Conservation (phyloP, 1,139 yeast species). For the Nakaseomyces delphensis region DNA sequence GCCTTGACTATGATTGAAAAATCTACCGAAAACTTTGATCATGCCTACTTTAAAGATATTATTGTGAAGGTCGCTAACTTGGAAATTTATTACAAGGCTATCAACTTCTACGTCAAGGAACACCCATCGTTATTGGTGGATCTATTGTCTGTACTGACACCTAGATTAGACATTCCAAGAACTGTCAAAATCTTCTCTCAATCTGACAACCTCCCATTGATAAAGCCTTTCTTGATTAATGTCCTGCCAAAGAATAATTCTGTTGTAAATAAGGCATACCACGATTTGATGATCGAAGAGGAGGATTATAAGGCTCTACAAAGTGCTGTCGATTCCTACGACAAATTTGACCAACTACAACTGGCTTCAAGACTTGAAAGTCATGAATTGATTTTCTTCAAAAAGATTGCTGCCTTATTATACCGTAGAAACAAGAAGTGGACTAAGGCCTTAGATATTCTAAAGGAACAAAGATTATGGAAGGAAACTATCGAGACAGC, state of each 20-base stretch:
- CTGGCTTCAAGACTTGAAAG: constrained; percentile 89
- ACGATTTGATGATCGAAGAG: constrained; percentile 90
- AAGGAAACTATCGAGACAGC: constrained; percentile 90
- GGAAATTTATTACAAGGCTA: constrained; percentile 95
- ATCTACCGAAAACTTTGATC: constrained; percentile 90
- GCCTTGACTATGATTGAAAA: constrained; percentile 96
- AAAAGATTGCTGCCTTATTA: constrained; percentile 90
- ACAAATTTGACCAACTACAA: constrained; percentile 85
- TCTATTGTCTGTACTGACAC: constrained; percentile 73
- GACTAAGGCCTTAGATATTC: constrained; percentile 77
- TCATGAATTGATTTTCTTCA: constrained; percentile 82
- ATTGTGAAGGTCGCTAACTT: constrained; percentile 91
- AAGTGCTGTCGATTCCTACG: constrained; percentile 80
- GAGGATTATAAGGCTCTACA: constrained; percentile 87
- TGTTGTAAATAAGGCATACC: constrained; percentile 90
- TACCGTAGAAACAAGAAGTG: constrained; percentile 93
- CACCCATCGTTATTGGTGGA: constrained; percentile 89
- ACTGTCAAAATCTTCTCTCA: constrained; percentile 92
- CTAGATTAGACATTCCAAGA: constrained; percentile 89
- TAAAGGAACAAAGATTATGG: constrained; percentile 92
- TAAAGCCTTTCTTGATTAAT: constrained; percentile 87
- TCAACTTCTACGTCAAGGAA: constrained; percentile 84
- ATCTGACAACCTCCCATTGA: constrained; percentile 91
- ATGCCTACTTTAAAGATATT: constrained; percentile 85
- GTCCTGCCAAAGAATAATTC: constrained; percentile 86